Base-by-base conservation (phyloP, 2,329 filamentous ascomycete species). In the Grosmannia serpens region DNA sequence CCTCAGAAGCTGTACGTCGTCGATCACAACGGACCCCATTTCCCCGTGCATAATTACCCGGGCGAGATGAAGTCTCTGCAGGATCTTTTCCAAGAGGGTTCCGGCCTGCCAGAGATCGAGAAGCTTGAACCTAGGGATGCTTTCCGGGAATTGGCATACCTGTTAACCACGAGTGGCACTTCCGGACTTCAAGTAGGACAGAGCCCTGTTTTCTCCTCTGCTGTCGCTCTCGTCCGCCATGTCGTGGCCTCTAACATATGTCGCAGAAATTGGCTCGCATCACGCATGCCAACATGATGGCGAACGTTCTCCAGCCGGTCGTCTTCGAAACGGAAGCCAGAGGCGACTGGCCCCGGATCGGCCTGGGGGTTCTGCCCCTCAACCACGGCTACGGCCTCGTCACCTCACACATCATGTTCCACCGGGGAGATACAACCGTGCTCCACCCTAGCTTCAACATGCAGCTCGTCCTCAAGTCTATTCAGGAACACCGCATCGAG, bases 381-480 rank as follows among this genome's bases (percentile, higher is more conserved):
- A 96, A 90, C 73, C 91, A 96, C 68, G 91, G 95, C 63, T 96
- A 95, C 67, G 87, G 87, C 4, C 79, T 95, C 29, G 51, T 53
- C 11, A 24, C 27, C 10, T 22, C 29, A 13, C 51, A 53, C n/a
- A n/a, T 31, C 3, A 6, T 5, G 4, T 11, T 38, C 10, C 38
- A n/a, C 29, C 51, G 51, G 3, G 51, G 51, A 29, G 51, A 53
- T 20, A n/a, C 10, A 17, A n/a, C n/a, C 20, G 51, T 53, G 3
- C 15, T 53, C 9, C 51, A 20, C 6, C 51, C 51, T 5, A 31
- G 31, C 9, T 53, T 20, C 51, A 22, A 31, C 51, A 9, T 53
- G 9, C 9, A 35, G 10, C 4, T 11, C 4, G 13, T 53, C 13
- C 51, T 53, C 5, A 22, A 22, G n/a, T 9, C 51, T 4, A 38